phyloP scores from a whole-genome alignment of 768 basidiomycete species.

The Amanita polypyramis region DNA sequence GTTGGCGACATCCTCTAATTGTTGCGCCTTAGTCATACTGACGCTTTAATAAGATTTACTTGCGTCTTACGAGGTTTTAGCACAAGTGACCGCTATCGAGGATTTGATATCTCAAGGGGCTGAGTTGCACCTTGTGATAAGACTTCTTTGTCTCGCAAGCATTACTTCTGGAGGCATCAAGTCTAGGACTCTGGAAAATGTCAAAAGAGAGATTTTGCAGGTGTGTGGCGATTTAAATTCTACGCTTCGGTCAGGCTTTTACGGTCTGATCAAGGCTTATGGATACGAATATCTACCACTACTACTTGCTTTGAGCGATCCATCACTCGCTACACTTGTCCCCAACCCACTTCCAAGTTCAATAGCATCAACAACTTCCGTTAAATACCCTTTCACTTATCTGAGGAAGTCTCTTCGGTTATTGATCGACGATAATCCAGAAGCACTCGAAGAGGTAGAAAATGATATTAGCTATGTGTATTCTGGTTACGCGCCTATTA shows the following conservation, averaged over 20 bases:
- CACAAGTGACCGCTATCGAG: conserved; percentile 81
- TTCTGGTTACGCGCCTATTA: conserved; percentile 94
- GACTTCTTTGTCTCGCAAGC: conserved; percentile 80
- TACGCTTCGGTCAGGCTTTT: conserved; percentile 2
- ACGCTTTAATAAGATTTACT: conserved; percentile 59
- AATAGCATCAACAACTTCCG: conserved; percentile 24
- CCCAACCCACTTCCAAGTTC: conserved; percentile 50
- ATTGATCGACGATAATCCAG: conserved; percentile 81
- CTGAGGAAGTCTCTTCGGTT: conserved; percentile 81
- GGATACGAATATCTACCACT: conserved; percentile 65
- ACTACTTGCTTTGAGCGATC: conserved; percentile 51
- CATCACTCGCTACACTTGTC: conserved; percentile 57
- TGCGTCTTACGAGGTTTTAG: conserved; percentile 76
- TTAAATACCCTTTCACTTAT: conserved; percentile 61
- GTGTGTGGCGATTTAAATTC: conserved; percentile 15
- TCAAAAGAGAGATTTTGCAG: conserved; percentile 91
- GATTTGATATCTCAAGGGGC: conserved; percentile 83
- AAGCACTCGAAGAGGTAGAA: conserved; percentile 71
- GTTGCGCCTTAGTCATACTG: conserved; percentile 3
- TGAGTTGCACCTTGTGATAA: conserved; percentile 66
- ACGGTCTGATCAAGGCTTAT: conserved; percentile 44
- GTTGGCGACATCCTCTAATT: conserved; percentile 29
- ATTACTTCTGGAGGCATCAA: conserved; percentile 83
- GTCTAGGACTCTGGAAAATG: conserved; percentile 70
- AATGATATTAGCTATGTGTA: conserved; percentile 95